Evolutionary conservation across 2,329 filamentous ascomycete genomes (phyloP).

Genomic region (Clarireedia monteithiana): DNA sequence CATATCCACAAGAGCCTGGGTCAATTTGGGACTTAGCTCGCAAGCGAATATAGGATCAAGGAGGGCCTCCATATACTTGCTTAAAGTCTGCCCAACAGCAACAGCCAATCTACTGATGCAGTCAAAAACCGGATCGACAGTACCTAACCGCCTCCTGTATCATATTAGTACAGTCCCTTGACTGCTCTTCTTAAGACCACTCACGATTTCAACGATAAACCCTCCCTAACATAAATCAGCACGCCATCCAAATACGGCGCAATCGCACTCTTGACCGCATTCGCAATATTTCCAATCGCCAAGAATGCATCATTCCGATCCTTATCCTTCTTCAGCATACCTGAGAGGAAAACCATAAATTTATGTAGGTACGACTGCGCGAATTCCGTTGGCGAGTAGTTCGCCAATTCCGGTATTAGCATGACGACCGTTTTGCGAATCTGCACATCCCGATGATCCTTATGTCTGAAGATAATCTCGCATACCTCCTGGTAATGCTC

Average conservation of each 20-base stretch:
- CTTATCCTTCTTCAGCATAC: constrained; percentile 90
- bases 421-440: constrained; percentile 86
- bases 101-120: constrained; percentile 96
- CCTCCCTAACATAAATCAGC: constrained; percentile 86
- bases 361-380: constrained; percentile 80
- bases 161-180: constrained; percentile 23
- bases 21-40: constrained; percentile 86
- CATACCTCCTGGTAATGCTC: constrained; percentile 87
- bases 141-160: constrained; percentile 32
- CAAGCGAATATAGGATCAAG: constrained; percentile 96
- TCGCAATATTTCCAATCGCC: constrained; percentile 92
- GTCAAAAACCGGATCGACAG: constrained; percentile 78
- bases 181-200: constrained; percentile 14
- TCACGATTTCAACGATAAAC: constrained; percentile 70
- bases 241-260: constrained; percentile 93
- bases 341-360: constrained; percentile 94
- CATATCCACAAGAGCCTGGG: constrained; percentile 95
- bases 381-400: constrained; percentile 88
- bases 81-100: constrained; percentile 90
- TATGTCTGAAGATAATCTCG: constrained; percentile 85
- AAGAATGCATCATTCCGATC: constrained; percentile 91
- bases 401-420: constrained; percentile 86
- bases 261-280: constrained; percentile 92
- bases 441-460: constrained; percentile 82
- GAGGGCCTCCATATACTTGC: constrained; percentile 95